Conservation (phyloP, 179 eudicot genomes). For the Spergularia azorica region DNA sequence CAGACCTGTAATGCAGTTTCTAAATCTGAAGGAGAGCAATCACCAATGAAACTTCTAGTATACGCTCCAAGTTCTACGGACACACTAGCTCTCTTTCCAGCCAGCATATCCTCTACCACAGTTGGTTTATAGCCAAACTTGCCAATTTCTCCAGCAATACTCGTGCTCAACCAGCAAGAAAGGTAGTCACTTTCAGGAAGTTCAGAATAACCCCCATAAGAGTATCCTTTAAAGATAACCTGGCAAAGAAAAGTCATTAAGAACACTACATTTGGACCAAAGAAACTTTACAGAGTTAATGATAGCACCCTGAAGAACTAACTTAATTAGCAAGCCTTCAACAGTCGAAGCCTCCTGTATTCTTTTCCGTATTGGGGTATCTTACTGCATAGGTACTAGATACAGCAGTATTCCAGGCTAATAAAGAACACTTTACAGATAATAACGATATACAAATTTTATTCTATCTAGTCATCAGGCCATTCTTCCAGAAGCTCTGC, state of each 20-base stretch:
- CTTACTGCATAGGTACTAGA: too few species aligned
- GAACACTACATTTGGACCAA: neutral
- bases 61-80: constrained; percentile 74
- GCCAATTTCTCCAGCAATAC: constrained; percentile 85
- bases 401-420: too few species aligned
- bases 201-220: constrained; percentile 84
- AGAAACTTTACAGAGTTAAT: neutral
- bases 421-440: too few species aligned
- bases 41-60: constrained; percentile 73
- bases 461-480: too few species aligned
- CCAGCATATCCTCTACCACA: constrained; percentile 72
- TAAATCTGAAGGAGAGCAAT: constrained; percentile 89
- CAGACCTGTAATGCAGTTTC: constrained; percentile 92
- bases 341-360: too few species aligned
- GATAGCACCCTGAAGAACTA: too few species aligned
- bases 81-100: constrained; percentile 84
- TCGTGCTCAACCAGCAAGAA: constrained; percentile 70
- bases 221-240: constrained; percentile 80
- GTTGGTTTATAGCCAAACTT: constrained; percentile 83
- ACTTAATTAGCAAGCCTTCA: too few species aligned
- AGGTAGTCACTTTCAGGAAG: constrained; percentile 73
- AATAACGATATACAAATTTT: too few species aligned
- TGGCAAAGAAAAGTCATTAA: constrained; percentile 34
- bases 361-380: too few species aligned
- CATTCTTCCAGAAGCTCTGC: too few species aligned